Evolutionary conservation across 225 moss, liverwort and hornwort genomes (phyloP), one percentile per base, ranked within the genome.

Genomic region (Asterella californica): DNA sequence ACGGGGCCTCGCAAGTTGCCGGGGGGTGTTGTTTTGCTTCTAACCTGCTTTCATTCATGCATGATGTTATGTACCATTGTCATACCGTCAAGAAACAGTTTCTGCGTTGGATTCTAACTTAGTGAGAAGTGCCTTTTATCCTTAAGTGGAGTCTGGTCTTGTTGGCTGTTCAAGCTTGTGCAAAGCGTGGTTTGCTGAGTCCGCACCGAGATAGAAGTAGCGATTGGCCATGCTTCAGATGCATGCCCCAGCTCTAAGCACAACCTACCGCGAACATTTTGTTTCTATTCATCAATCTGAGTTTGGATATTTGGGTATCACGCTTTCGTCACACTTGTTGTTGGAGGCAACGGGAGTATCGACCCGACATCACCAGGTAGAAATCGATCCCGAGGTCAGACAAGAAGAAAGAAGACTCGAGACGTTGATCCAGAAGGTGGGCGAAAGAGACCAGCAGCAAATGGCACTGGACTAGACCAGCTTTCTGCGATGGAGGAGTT

Each of bases 301-400:
- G 72, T 42, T 42, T 42, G 42, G 42, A 7, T 57, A 57, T 15
- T 49, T 72, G 49, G 48, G 48, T 48, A 72, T 72, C 49, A 72
- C 72, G 25, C 72, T 10, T 36, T 70, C 32, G 22, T 64, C 42
- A 45, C 17, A 30, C 65, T 72, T 72, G 72, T 47, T 11, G 8
- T 15, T 72, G 72, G 72, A 72, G 72, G 72, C 72, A 72, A n/a
- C 49, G n/a, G 72, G 72, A 48, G 72, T 46, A 14, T 0, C 10
- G 67, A 67, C 1, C 22, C 70, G 34, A 24, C 70, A 6, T 21
- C 70, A 70, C 15, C 70, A 72, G 15, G 48, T 48, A 49, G 24
- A 29, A 25, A 15, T 15, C 48, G 24, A 49, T 38, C 68, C 36
- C 68, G 0, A 22, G 34, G 0, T 1, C 15, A 10, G 6, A n/a